A percentile compares a stretch with the other conserved stretches of the same genome.
Conservation (phyloP, 1,284 basidiomycete genomes). For the Anthracocystis walkeri region DNA sequence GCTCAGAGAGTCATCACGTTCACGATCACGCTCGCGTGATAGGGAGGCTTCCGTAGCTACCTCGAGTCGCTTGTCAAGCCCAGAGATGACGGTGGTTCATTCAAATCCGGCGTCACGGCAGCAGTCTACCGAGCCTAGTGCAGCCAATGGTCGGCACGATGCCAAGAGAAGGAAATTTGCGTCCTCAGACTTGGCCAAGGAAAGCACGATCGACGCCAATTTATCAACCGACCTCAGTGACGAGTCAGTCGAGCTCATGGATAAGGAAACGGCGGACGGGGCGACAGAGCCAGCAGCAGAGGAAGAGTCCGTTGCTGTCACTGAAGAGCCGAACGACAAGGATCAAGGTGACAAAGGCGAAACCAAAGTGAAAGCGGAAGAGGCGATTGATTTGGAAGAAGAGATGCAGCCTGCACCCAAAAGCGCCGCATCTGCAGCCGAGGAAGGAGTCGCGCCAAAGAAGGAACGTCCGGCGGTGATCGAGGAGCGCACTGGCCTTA, state of each 20-base stretch:
- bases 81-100: slow-evolving; percentile 45
- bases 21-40: slow-evolving; percentile 37
- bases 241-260: slow-evolving; percentile 27
- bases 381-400: slow-evolving; percentile 45
- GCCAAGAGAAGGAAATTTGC: slow-evolving; percentile 36
- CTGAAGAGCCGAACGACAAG: slow-evolving; percentile 7
- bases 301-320: neutral
- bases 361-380: slow-evolving; percentile 45
- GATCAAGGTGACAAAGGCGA: slow-evolving; percentile 2
- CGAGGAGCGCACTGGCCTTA: slow-evolving; percentile 86
- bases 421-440: slow-evolving; percentile 43
- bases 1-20: slow-evolving; percentile 40
- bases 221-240: slow-evolving; percentile 46
- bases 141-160: slow-evolving; percentile 28
- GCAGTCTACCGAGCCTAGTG: slow-evolving; percentile 22
- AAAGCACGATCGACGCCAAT: slow-evolving; percentile 24
- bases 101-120: slow-evolving; percentile 44
- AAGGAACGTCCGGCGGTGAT: slow-evolving; percentile 76
- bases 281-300: slow-evolving; percentile 2
- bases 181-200: slow-evolving; percentile 17
- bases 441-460: slow-evolving; percentile 43
- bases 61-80: slow-evolving; percentile 54
- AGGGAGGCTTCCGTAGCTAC: slow-evolving; percentile 51
- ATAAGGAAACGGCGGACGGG: slow-evolving; percentile 4
- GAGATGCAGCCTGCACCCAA: slow-evolving; percentile 40